Evolutionary conservation across 176 grass and related monocot genomes (phyloP).

Genomic region (Triticum urartu): DNA sequence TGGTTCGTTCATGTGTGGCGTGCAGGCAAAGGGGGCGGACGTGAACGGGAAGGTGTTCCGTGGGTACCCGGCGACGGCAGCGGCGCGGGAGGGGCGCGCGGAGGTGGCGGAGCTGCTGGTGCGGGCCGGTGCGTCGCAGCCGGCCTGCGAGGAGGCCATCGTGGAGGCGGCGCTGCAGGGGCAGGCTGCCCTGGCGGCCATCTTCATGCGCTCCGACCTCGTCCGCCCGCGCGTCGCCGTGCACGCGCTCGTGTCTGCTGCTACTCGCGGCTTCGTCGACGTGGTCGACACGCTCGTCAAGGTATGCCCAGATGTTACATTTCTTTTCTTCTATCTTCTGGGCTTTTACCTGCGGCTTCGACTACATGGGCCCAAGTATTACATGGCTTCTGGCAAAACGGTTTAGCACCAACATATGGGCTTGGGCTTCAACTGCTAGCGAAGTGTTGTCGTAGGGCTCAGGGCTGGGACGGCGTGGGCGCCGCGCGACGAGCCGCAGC

Average conservation of each 20-base stretch:
- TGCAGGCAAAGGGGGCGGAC: constrained; percentile 80
- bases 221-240: constrained; percentile 65
- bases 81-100: constrained; percentile 67
- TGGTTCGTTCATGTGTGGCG: neutral
- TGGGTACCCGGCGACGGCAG: constrained; percentile 74
- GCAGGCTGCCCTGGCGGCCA: constrained; percentile 55
- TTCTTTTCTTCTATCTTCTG: neutral
- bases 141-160: constrained; percentile 92
- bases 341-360: neutral
- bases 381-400: neutral
- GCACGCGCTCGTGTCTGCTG: constrained; percentile 77
- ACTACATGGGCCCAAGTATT: neutral
- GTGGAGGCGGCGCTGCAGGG: constrained; percentile 83
- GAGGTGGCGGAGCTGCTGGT: constrained; percentile 78
- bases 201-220: constrained; percentile 84
- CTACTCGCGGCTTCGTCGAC: constrained; percentile 71
- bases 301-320: neutral
- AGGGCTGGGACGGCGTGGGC: neutral
- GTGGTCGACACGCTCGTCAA: constrained; percentile 72
- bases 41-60: constrained; percentile 87
- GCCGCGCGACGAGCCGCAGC: neutral
- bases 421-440: neutral
- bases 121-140: constrained; percentile 78
- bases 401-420: neutral
- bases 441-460: no score